Evolutionary conservation across 805 yeast genomes (phyloP).

Genomic region (Candida manassasensis): DNA sequence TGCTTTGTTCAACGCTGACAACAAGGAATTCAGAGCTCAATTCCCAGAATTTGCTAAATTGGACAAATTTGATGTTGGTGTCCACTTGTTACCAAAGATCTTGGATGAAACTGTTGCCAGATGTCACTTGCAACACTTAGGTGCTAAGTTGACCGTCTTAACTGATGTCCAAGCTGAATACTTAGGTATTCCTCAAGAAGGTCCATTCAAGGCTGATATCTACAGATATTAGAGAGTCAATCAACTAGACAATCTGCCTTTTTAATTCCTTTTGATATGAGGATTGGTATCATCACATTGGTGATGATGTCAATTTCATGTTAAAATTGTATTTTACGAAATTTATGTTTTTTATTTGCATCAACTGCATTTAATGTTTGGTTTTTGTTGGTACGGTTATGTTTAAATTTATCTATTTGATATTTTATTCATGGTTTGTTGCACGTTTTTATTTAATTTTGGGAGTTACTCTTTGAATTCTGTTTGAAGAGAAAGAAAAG

Average conservation of each 20-base stretch:
- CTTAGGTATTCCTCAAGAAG: constrained; percentile 85
- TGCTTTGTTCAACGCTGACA: constrained; percentile 88
- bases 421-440: constrained; percentile 4
- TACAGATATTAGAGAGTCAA: constrained; percentile 75
- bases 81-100: constrained; percentile 94
- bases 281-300: neutral
- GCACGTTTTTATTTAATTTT: constrained; percentile 6
- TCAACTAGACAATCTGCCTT: constrained; percentile 11
- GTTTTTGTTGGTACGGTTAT: constrained; percentile 4
- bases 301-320: constrained; percentile 4
- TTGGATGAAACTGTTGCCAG: constrained; percentile 98
- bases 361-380: constrained; percentile 39
- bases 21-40: constrained; percentile 71
- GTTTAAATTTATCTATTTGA: neutral
- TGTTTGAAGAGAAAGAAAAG: constrained; percentile 19
- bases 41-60: constrained; percentile 89
- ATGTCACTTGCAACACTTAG: constrained; percentile 92
- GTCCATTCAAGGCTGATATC: constrained; percentile 97
- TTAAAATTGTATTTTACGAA: constrained; percentile 8
- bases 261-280: constrained; percentile 8
- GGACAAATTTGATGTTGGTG: constrained; percentile 88
- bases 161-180: constrained; percentile 83
- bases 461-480: constrained; percentile 13
- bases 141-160: constrained; percentile 79
- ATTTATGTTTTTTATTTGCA: constrained; percentile 31